phyloP scores from a whole-genome alignment of 208 protist species.

The Polymyxa betae region DNA sequence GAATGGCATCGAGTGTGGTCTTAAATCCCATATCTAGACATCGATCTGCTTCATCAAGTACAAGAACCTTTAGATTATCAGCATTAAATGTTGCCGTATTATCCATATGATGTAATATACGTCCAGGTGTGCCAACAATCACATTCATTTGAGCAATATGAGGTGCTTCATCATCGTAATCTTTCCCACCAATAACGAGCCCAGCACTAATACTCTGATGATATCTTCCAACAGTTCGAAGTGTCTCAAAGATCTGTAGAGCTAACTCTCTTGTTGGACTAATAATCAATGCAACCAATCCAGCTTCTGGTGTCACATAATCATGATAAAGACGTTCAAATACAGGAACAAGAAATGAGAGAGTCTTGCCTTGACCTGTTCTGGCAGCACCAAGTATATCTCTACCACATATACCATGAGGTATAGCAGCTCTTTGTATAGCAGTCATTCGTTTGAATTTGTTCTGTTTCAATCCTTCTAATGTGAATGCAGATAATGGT shows the following conservation, averaged over 20 bases:
- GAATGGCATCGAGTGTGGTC: slow-evolving; percentile 87
- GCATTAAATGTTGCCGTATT: slow-evolving; percentile 78
- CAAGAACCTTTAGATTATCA: slow-evolving; percentile 65
- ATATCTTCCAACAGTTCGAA: slow-evolving; percentile 76
- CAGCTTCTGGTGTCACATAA: slow-evolving; percentile 85
- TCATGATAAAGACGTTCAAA: slow-evolving; percentile 87
- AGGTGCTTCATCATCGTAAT: slow-evolving; percentile 87
- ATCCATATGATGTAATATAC: slow-evolving; percentile 97
- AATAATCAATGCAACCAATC: slow-evolving; percentile 94
- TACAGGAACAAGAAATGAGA: slow-evolving; percentile 95
- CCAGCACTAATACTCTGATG: slow-evolving; percentile 83
- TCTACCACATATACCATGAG: slow-evolving; percentile 86
- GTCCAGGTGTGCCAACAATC: slow-evolving; percentile 96
- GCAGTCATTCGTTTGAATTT: slow-evolving; percentile 91
- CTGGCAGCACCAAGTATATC: slow-evolving; percentile 97
- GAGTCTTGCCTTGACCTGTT: slow-evolving; percentile 97
- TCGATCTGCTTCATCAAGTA: slow-evolving; percentile 97
- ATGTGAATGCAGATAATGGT: too few relatives aligned
- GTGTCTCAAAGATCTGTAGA: slow-evolving; percentile 98
- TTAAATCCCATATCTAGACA: slow-evolving; percentile 97
- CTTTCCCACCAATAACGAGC: slow-evolving; percentile 95
- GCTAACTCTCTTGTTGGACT: slow-evolving; percentile 97
- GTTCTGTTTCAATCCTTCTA: slow-evolving; percentile 69
- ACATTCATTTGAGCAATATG: slow-evolving; percentile 92
- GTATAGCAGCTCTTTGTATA: slow-evolving; percentile 91